These are phyloP conservation scores for Aurinia saxatilis DNA, from an alignment of 345 rosid genomes.

Conservation along the genomic window DNA sequence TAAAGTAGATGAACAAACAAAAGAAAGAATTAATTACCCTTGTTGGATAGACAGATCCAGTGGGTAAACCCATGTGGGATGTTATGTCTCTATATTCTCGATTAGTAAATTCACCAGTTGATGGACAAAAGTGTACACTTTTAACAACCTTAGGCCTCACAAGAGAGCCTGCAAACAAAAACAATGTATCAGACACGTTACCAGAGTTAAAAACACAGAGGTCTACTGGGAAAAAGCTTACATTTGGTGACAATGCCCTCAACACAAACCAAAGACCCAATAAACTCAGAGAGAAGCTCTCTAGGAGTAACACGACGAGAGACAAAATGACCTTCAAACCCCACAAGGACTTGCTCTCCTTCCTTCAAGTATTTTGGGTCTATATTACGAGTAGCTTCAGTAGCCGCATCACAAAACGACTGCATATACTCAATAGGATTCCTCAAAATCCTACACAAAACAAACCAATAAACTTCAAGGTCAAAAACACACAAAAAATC, in stretches of 20 bases:
- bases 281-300: conserved; percentile 87
- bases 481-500: neutral
- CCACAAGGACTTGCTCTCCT: conserved; percentile 76
- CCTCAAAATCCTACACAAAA: conserved; percentile 53
- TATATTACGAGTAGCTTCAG: conserved; percentile 63
- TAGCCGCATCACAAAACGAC: conserved; percentile 85
- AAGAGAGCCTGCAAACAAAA: conserved; percentile 63
- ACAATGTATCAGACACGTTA: neutral
- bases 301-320: conserved; percentile 92
- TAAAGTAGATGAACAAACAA: neutral
- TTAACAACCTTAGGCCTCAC: conserved; percentile 98
- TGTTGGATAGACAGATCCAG: conserved; percentile 97
- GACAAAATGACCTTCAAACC: conserved; percentile 94
- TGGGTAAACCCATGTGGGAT: conserved; percentile 80
- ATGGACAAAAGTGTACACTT: conserved; percentile 93
- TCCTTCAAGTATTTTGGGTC: conserved; percentile 76
- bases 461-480: neutral
- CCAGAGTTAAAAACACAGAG: neutral
- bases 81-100: conserved; percentile 95
- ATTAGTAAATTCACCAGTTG: conserved; percentile 56
- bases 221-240: conserved; percentile 18
- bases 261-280: conserved; percentile 94
- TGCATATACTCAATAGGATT: conserved; percentile 86
- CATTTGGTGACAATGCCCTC: conserved; percentile 97
- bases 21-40: conserved; percentile 48